phyloP scores from a whole-genome alignment of 345 rosid genomes.

The Stellera chamaejasme region DNA sequence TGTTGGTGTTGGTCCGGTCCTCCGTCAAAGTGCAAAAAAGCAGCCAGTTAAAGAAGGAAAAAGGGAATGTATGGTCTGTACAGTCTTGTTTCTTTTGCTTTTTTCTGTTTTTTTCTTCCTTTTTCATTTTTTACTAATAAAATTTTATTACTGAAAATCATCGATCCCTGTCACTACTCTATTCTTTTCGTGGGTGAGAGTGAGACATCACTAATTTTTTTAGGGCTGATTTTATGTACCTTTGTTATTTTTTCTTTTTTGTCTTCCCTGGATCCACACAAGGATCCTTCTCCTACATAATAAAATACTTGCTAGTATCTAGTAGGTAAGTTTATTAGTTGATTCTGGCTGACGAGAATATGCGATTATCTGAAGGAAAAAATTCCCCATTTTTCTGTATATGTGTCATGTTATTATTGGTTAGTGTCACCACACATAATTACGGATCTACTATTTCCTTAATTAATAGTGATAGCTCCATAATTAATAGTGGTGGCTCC shows the following conservation, averaged over 20 bases:
- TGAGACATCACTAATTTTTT: neutral
- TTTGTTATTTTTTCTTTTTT: neutral
- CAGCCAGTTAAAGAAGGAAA: constrained; percentile 21
- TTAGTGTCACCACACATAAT: too few species aligned
- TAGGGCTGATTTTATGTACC: neutral
- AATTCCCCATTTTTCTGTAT: too few species aligned
- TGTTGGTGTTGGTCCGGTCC: constrained; percentile 16
- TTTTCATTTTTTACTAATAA: neutral
- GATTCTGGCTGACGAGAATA: neutral
- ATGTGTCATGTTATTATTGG: too few species aligned
- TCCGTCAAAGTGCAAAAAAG: constrained; percentile 33
- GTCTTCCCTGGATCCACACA: constrained; percentile 1
- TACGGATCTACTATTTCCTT: too few species aligned
- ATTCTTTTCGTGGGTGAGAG: constrained; percentile 18
- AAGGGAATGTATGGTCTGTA: constrained; percentile 20
- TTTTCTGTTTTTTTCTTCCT: constrained; percentile 3
- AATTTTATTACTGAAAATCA: neutral
- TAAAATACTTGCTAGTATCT: too few species aligned
- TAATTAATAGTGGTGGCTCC: too few species aligned
- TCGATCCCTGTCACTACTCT: neutral
- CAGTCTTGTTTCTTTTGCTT: constrained; percentile 11
- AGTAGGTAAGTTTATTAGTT: neutral
- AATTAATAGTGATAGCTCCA: too few species aligned
- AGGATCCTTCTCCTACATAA: neutral
- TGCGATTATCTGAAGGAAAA: too few species aligned